A percentile compares a stretch with the other conserved stretches of the same genome.
These are phyloP conservation scores for Aspergillus texensis DNA, from an alignment of 2,329 filamentous ascomycete species.

Conservation along the genomic window DNA sequence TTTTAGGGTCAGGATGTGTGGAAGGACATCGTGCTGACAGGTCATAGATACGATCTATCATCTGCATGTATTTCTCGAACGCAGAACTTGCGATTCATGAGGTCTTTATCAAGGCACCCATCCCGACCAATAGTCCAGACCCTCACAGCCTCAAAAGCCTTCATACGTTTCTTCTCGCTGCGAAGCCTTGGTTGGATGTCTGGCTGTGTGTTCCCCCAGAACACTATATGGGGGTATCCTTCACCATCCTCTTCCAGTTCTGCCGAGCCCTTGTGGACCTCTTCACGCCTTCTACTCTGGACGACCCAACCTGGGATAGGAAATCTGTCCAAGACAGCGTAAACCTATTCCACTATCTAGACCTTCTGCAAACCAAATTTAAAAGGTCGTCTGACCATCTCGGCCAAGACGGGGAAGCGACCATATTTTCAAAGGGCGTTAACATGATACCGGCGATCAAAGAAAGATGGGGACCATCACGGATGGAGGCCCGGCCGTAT, in stretches of 20 bases:
- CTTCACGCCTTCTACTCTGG: neutral
- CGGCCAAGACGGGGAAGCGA: neutral
- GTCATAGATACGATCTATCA: conserved; percentile 39
- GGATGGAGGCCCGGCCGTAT: neutral
- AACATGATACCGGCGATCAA: neutral
- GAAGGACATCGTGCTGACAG: neutral
- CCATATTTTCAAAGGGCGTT: neutral
- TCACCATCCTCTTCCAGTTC: neutral
- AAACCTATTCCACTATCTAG: neutral
- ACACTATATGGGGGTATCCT: neutral
- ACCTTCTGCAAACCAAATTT: neutral
- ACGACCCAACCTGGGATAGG: neutral
- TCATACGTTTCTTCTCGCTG: neutral
- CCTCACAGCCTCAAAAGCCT: conserved; percentile 1
- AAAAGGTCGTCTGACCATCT: neutral
- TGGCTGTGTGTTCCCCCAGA: neutral
- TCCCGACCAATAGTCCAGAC: neutral
- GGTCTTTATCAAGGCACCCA: neutral
- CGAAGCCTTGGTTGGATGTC: neutral
- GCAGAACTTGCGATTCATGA: conserved; percentile 6
- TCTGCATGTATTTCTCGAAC: conserved; percentile 12
- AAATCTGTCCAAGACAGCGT: neutral
- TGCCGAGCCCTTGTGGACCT: neutral
- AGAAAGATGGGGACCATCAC: neutral
- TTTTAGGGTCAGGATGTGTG: neutral